Conservation (phyloP, 2,329 filamentous ascomycete genomes). For the Leptosphaerulina australis region DNA sequence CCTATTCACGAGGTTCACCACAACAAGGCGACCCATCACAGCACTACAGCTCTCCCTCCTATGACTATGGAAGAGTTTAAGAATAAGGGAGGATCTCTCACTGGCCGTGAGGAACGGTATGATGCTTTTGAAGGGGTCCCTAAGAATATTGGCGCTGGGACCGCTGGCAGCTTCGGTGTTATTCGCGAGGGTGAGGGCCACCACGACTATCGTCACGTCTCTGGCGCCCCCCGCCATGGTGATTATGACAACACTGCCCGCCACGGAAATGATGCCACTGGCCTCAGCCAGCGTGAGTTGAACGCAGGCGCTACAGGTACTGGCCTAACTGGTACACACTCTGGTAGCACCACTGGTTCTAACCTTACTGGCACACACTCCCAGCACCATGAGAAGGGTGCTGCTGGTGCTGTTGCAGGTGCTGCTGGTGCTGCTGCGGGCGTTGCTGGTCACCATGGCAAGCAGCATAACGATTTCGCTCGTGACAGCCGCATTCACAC, state of each 20-base stretch:
- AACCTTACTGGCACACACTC: conserved; percentile 1
- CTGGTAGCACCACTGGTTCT: not conserved
- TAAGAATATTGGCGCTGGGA: conserved; percentile 51
- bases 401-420: not conserved
- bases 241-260: conserved; percentile 21
- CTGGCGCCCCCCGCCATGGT: conserved; percentile 22
- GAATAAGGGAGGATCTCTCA: conserved; percentile 59
- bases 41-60: conserved; percentile 66
- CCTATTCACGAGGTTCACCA: conserved; percentile 76
- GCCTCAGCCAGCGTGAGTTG: conserved; percentile 10
- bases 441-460: conserved; percentile 7
- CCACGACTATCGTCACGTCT: conserved; percentile 17
- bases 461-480: conserved; percentile 17
- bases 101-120: conserved; percentile 61
- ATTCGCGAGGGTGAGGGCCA: conserved; percentile 29
- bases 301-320: not conserved
- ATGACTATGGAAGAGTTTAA: conserved; percentile 71
- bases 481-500: conserved; percentile 10
- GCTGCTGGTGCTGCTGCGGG: conserved; percentile 21
- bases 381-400: not conserved
- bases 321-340: not conserved
- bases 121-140: conserved; percentile 69
- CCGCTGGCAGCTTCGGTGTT: conserved; percentile 23
- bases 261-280: conserved; percentile 10
- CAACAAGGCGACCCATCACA: conserved; percentile 69